A percentile compares a stretch with the other conserved stretches of the same genome.
phyloP scores from a whole-genome alignment of 176 grass and related monocot genomes.

The Hyparrhenia diplandra region DNA sequence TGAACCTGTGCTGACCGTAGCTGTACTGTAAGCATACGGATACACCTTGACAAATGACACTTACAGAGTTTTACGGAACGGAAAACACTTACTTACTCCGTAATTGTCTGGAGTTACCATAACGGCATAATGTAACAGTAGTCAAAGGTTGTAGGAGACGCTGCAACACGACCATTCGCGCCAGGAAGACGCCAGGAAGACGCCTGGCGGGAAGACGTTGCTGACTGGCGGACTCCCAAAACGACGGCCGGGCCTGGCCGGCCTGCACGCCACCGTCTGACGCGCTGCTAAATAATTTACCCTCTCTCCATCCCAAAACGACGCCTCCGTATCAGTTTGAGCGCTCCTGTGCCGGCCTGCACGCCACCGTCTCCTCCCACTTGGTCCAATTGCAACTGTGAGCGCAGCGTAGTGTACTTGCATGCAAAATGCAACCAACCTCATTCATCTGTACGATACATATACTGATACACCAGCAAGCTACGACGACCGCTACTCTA shows the following conservation, averaged over 20 bases:
- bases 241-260: too few species aligned
- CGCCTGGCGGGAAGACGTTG: too few species aligned
- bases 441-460: neutral
- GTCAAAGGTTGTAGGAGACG: too few species aligned
- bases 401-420: conserved; percentile 24
- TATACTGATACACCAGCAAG: neutral
- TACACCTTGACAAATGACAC: neutral
- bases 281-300: too few species aligned
- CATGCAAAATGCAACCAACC: too few species aligned
- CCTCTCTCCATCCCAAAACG: conserved; percentile 41
- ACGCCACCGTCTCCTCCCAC: neutral
- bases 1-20: too few species aligned
- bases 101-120: conserved; percentile 10
- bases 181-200: too few species aligned
- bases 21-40: too few species aligned
- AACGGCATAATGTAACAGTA: neutral
- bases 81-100: neutral
- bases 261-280: too few species aligned
- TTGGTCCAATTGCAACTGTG: conserved; percentile 8
- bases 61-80: too few species aligned
- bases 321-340: conserved; percentile 53
- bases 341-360: conserved; percentile 22
- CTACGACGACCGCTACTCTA: neutral
- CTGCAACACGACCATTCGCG: too few species aligned
- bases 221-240: too few species aligned